These are phyloP conservation scores for Wakefieldia striispora DNA, from an alignment of 768 basidiomycete genomes.

Conservation along the genomic window DNA sequence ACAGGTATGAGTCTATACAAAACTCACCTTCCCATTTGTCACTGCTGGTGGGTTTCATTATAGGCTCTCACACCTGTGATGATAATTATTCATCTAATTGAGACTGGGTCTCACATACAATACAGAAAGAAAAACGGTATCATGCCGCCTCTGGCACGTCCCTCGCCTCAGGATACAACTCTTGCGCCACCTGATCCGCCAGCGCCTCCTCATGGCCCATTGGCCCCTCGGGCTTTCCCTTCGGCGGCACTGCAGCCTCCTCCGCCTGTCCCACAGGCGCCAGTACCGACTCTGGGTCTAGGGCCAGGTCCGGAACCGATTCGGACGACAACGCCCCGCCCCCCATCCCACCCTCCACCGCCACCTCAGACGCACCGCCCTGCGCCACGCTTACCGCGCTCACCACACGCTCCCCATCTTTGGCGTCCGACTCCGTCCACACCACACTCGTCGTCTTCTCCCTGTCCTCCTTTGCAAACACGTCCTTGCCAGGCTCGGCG, in stretches of 20 bases:
- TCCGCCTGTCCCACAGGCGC: background rate
- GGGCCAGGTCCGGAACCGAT: too few relatives aligned
- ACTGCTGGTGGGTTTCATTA: too few relatives aligned
- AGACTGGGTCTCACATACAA: background rate
- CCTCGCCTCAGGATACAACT: constrained; percentile 46
- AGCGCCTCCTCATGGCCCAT: constrained; percentile 48
- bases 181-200: constrained; percentile 52
- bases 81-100: too few relatives aligned
- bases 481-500: constrained; percentile 72
- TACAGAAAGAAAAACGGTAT: background rate
- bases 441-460: constrained; percentile 49
- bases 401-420: constrained; percentile 33
- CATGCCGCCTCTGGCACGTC: constrained; percentile 6
- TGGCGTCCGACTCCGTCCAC: constrained; percentile 5
- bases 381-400: constrained; percentile 28
- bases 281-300: too few relatives aligned
- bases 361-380: background rate
- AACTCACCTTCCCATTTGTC: too few relatives aligned
- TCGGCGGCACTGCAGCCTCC: background rate
- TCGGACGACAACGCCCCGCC: background rate
- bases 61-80: too few relatives aligned
- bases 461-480: constrained; percentile 57
- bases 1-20: too few relatives aligned
- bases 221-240: constrained; percentile 38
- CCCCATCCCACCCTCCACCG: background rate